Conservation (phyloP, 1,284 basidiomycete genomes). For the Malassezia cuniculi region DNA sequence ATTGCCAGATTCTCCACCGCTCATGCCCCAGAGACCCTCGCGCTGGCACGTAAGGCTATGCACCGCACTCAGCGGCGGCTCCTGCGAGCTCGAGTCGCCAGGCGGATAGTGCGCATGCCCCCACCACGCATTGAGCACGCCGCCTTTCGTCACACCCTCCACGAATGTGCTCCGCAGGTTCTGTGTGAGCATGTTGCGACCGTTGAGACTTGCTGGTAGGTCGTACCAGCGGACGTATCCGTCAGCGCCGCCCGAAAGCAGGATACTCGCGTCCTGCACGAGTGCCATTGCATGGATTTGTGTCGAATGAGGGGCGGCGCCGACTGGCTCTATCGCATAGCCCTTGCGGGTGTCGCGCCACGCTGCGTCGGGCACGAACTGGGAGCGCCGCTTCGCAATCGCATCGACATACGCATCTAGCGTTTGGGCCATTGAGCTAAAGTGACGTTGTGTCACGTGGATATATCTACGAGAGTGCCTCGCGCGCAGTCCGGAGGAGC, state of each 20-base stretch:
- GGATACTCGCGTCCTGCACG: constrained; percentile 72
- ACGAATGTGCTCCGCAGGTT: constrained; percentile 82
- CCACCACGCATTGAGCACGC: constrained; percentile 81
- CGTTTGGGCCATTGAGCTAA: not conserved
- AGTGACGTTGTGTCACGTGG: too few species aligned
- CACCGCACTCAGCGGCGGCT: constrained; percentile 27
- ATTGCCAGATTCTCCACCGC: constrained; percentile 34
- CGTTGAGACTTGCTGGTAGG: constrained; percentile 73
- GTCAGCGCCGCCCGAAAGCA: constrained; percentile 81
- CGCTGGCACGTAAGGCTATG: constrained; percentile 39
- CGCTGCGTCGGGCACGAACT: constrained; percentile 7
- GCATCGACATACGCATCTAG: constrained; percentile 8
- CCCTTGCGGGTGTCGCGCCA: constrained; percentile 6
- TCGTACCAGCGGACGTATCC: constrained; percentile 89
- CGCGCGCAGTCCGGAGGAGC: not conserved
- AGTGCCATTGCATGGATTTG: constrained; percentile 74
- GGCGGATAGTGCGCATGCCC: constrained; percentile 45
- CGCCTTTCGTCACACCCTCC: constrained; percentile 80
- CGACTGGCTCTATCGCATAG: constrained; percentile 67
- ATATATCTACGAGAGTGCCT: constrained; percentile 1
- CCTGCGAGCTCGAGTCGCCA: constrained; percentile 11
- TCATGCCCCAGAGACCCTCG: constrained; percentile 36
- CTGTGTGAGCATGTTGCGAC: constrained; percentile 72
- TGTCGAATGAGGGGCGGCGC: constrained; percentile 74
- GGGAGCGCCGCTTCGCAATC: constrained; percentile 1